A percentile compares a stretch with the other conserved stretches of the same genome.
Conservation (phyloP, 768 basidiomycete species). For the Ramaria rubella region DNA sequence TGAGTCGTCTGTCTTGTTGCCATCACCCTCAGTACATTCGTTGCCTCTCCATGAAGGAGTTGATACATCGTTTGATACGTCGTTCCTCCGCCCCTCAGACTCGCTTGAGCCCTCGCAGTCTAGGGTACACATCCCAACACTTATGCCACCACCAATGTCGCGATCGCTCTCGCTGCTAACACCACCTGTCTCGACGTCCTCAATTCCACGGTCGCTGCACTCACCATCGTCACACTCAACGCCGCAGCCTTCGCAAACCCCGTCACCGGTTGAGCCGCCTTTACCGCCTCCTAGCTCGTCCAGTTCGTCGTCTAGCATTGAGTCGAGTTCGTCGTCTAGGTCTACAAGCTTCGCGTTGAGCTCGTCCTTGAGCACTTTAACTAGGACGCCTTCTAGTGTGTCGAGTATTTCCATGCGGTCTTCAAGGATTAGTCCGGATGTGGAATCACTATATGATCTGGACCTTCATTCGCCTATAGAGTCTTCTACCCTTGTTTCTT, state of each 20-base stretch:
- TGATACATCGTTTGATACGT: conserved; percentile 69
- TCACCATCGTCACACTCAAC: conserved; percentile 5
- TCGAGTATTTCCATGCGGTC: conserved; percentile 10
- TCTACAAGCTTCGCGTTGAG: conserved; percentile 6
- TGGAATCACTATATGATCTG: conserved; percentile 3
- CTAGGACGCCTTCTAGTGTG: conserved; percentile 5
- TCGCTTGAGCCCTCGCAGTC: conserved; percentile 22
- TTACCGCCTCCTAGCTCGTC: not conserved
- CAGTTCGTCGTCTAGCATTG: not conserved
- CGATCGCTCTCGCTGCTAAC: conserved; percentile 15
- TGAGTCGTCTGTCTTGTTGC: conserved; percentile 67
- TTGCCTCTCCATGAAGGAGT: conserved; percentile 47
- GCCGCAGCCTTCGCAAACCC: not conserved
- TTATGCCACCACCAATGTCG: conserved; percentile 29
- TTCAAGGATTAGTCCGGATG: conserved; percentile 5
- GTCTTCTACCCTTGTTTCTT: not conserved
- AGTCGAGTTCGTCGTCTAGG: too few relatives aligned
- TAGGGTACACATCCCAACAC: conserved; percentile 14
- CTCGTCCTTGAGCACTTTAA: not conserved
- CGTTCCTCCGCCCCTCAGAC: conserved; percentile 59
- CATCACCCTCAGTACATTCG: conserved; percentile 54
- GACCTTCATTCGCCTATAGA: not conserved
- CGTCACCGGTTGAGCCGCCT: not conserved
- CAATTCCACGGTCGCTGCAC: not conserved
- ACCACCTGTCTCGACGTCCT: conserved; percentile 2